These are phyloP conservation scores for Calonectria henricotiae DNA, from an alignment of 2,329 filamentous ascomycete genomes.

Conservation along the genomic window DNA sequence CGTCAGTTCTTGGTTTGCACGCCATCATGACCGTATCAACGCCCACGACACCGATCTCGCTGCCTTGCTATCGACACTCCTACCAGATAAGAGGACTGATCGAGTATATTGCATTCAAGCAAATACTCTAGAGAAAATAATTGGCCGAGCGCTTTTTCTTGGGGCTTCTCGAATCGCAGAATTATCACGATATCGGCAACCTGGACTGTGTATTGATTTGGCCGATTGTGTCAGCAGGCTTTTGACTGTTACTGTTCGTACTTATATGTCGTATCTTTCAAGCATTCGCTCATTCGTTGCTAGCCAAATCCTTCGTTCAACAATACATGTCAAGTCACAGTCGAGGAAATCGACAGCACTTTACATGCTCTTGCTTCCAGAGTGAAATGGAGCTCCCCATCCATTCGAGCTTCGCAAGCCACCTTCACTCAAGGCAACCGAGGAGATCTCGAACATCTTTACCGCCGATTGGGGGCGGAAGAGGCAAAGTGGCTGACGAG, in stretches of 20 bases:
- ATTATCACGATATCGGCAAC: slow-evolving; percentile 74
- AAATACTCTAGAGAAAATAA: slow-evolving; percentile 74
- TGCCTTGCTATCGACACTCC: slow-evolving; percentile 81
- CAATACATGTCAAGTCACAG: slow-evolving; percentile 66
- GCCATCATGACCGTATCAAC: slow-evolving; percentile 74
- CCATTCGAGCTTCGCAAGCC: slow-evolving; percentile 64
- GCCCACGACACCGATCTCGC: slow-evolving; percentile 70
- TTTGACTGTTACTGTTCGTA: slow-evolving; percentile 72
- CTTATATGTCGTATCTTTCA: slow-evolving; percentile 21
- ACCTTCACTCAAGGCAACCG: slow-evolving; percentile 54
- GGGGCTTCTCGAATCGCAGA: slow-evolving; percentile 74
- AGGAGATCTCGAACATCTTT: slow-evolving; percentile 70
- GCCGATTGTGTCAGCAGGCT: slow-evolving; percentile 80
- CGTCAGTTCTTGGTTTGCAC: slow-evolving; percentile 79
- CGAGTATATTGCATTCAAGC: slow-evolving; percentile 83
- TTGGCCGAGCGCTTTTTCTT: slow-evolving; percentile 78
- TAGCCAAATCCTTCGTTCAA: slow-evolving; percentile 64
- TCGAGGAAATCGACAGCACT: slow-evolving; percentile 81
- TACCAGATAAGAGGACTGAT: slow-evolving; percentile 84
- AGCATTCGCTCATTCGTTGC: background rate
- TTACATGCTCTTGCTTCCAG: slow-evolving; percentile 79
- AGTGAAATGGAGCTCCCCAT: slow-evolving; percentile 80
- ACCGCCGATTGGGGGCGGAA: slow-evolving; percentile 73
- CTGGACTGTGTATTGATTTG: slow-evolving; percentile 76
- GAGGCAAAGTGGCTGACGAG: slow-evolving; percentile 93